Percentiles rank a stretch among this genome's conserved stretches.
Evolutionary conservation across 2,329 filamentous ascomycete species (phyloP).

Genomic region (Sphaceloma murrayae): DNA sequence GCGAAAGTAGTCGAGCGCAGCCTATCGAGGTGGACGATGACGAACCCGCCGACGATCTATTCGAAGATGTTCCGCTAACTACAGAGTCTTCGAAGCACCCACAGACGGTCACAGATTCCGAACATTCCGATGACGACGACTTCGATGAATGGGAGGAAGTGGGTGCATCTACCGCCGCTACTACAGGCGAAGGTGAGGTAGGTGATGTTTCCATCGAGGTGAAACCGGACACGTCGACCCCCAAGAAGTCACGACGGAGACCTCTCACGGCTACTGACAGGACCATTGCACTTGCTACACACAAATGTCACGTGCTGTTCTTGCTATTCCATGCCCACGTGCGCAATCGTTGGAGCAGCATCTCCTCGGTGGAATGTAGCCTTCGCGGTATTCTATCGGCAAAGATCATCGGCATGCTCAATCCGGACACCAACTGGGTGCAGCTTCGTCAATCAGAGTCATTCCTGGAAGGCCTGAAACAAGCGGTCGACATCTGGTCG

Average conservation of each 20-base stretch:
- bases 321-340: conserved; percentile 66
- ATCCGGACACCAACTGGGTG: conserved; percentile 55
- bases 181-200: conserved; percentile 25
- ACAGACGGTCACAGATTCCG: conserved; percentile 24
- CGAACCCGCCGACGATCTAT: conserved; percentile 5
- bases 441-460: conserved; percentile 70
- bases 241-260: conserved; percentile 38
- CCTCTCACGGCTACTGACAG: conserved; percentile 49
- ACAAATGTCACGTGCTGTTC: conserved; percentile 78
- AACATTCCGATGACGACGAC: conserved; percentile 49
- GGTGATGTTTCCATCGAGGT: conserved; percentile 36
- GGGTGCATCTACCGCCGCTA: conserved; percentile 30
- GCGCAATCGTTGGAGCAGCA: conserved; percentile 83
- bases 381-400: conserved; percentile 56
- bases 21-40: background rate
- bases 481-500: conserved; percentile 58
- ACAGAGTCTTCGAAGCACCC: conserved; percentile 3
- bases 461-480: conserved; percentile 67
- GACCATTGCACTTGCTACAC: conserved; percentile 59
- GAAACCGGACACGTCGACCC: conserved; percentile 24
- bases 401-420: conserved; percentile 57
- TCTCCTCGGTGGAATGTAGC: conserved; percentile 19
- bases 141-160: conserved; percentile 54
- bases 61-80: background rate
- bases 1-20: conserved; percentile 3